phyloP scores from a whole-genome alignment of 805 yeast species.

The Torulaspora franciscae region DNA sequence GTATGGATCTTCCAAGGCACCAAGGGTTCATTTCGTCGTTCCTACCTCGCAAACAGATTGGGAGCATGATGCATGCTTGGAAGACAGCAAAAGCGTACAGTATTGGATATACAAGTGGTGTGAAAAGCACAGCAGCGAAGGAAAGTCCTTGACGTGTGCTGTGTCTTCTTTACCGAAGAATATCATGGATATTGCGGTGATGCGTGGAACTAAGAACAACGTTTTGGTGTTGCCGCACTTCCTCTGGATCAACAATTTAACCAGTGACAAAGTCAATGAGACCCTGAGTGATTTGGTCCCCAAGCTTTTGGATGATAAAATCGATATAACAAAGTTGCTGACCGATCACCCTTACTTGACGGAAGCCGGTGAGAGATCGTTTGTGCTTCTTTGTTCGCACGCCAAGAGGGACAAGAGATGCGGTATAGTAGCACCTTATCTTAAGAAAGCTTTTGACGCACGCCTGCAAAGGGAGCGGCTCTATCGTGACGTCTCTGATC shows the following conservation, averaged over 20 bases:
- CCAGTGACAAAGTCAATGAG: slow-evolving; percentile 39
- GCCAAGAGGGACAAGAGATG: slow-evolving; percentile 87
- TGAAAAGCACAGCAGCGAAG: slow-evolving; percentile 24
- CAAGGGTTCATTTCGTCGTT: slow-evolving; percentile 66
- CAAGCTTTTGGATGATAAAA: slow-evolving; percentile 31
- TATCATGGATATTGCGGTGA: slow-evolving; percentile 41
- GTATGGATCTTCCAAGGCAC: slow-evolving; percentile 68
- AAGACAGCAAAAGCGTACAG: slow-evolving; percentile 44
- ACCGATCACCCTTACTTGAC: slow-evolving; percentile 31
- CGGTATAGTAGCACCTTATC: slow-evolving; percentile 88
- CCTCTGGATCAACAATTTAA: slow-evolving; percentile 57
- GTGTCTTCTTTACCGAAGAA: slow-evolving; percentile 53
- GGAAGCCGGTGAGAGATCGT: slow-evolving; percentile 41
- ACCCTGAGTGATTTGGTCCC: slow-evolving; percentile 46
- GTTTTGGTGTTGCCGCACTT: slow-evolving; percentile 69
- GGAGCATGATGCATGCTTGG: slow-evolving; percentile 62
- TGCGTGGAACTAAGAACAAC: slow-evolving; percentile 47
- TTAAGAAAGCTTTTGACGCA: slow-evolving; percentile 72
- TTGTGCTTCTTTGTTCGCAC: slow-evolving; percentile 81
- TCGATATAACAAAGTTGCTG: slow-evolving; percentile 29
- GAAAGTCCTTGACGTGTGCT: slow-evolving; percentile 26
- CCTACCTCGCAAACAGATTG: slow-evolving; percentile 86
- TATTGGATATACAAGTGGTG: slow-evolving; percentile 42
- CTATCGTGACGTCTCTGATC: slow-evolving; percentile 72
- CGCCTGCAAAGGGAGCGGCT: slow-evolving; percentile 66